Conservation (phyloP, 176 grass and related monocot genomes). For the Typha latifolia region DNA sequence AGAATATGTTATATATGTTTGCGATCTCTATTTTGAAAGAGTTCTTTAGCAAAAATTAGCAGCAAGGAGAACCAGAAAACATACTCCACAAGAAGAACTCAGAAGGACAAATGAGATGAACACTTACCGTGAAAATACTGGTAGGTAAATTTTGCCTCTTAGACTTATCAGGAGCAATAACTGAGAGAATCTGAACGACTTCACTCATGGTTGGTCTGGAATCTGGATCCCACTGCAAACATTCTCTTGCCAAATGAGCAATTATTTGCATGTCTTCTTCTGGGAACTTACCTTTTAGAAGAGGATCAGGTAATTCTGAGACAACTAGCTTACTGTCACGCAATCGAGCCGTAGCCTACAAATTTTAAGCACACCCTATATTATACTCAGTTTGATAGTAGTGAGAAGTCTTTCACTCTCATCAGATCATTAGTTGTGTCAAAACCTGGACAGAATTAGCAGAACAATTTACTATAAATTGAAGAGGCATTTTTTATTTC, state of each 20-base stretch:
- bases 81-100: background rate
- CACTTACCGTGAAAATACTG: constrained; percentile 35
- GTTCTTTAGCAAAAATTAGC: background rate
- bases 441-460: too few species aligned
- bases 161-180: constrained; percentile 46
- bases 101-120: background rate
- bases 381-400: background rate
- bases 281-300: constrained; percentile 53
- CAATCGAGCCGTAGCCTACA: constrained; percentile 66
- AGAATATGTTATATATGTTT: too few species aligned
- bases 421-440: background rate
- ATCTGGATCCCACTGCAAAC: constrained; percentile 94
- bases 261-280: constrained; percentile 96
- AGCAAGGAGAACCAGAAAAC: background rate
- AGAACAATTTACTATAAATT: too few species aligned
- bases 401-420: background rate
- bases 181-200: constrained; percentile 85
- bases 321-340: constrained; percentile 61
- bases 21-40: too few species aligned
- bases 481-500: too few species aligned
- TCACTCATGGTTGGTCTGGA: constrained; percentile 83
- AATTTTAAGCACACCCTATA: background rate
- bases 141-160: constrained; percentile 43
- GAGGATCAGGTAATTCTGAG: constrained; percentile 71
- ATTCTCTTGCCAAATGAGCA: constrained; percentile 85